These are phyloP conservation scores for Calonectria pteridis DNA, from an alignment of 2,329 filamentous ascomycete genomes.

Conservation along the genomic window DNA sequence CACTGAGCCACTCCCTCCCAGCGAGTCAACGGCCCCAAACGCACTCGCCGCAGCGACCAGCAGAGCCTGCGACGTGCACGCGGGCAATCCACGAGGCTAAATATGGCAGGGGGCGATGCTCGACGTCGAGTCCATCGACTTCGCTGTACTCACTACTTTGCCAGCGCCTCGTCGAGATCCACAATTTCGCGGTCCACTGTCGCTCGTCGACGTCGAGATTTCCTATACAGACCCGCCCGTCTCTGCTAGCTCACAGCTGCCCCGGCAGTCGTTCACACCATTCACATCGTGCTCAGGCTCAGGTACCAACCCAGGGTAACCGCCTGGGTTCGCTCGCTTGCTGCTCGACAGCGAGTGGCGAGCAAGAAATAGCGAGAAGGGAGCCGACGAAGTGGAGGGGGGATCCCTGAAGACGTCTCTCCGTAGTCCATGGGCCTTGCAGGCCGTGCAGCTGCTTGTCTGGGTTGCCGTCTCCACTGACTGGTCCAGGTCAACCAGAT, in stretches of 20 bases:
- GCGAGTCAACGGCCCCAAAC: conserved; percentile 33
- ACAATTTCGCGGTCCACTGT: conserved; percentile 27
- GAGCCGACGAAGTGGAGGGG: conserved; percentile 24
- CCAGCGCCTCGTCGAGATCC: conserved; percentile 30
- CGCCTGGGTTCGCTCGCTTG: conserved; percentile 15
- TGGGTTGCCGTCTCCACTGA: conserved; percentile 34
- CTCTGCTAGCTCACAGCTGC: conserved; percentile 3
- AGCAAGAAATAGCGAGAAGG: background rate
- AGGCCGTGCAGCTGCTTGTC: conserved; percentile 38
- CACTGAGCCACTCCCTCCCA: conserved; percentile 40
- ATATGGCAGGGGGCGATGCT: conserved; percentile 42
- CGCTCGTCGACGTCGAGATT: conserved; percentile 12
- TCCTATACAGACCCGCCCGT: conserved; percentile 5
- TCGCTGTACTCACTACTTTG: conserved; percentile 18
- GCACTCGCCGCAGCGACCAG: conserved; percentile 15
- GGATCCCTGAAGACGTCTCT: conserved; percentile 32
- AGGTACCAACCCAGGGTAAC: conserved; percentile 23
- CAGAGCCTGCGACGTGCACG: conserved; percentile 36
- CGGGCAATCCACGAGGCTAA: conserved; percentile 46
- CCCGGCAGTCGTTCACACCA: conserved; percentile 21
- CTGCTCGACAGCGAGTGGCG: background rate
- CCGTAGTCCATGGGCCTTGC: conserved; percentile 19
- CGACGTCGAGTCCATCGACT: conserved; percentile 36
- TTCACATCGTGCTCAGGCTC: conserved; percentile 4
- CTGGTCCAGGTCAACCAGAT: conserved; percentile 29